Percentiles rank a stretch among this genome's conserved stretches.
phyloP scores from a whole-genome alignment of 495 filamentous ascomycete genomes.

The Hypoxylon subgilvum region DNA sequence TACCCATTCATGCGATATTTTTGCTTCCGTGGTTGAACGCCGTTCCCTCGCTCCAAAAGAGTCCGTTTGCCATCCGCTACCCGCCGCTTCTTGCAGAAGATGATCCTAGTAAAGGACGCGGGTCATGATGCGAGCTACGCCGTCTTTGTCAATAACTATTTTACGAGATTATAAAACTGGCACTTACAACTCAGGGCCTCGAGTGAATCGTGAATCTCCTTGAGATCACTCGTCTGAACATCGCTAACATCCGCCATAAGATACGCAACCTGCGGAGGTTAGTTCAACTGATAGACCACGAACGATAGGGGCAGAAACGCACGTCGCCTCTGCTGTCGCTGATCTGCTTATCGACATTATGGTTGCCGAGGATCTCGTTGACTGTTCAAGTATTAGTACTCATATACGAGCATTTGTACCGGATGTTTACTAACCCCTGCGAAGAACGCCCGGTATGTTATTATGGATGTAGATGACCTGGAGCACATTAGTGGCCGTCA shows the following conservation, averaged over 20 bases:
- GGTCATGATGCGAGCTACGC: conserved; percentile 79
- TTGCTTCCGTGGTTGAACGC: conserved; percentile 25
- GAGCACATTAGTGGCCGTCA: conserved; percentile 19
- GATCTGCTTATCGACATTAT: conserved; percentile 99
- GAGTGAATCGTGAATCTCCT: conserved; percentile 79
- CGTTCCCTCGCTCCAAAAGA: conserved; percentile 6
- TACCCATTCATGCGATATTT: conserved; percentile 26
- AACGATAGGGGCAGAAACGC: conserved; percentile 34
- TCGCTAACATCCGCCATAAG: conserved; percentile 97
- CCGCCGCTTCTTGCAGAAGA: background rate
- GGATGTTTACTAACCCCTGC: conserved; percentile 63
- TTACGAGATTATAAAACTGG: conserved; percentile 4
- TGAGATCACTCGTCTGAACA: conserved; percentile 79
- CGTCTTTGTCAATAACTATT: conserved; percentile 16
- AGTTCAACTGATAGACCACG: conserved; percentile 11
- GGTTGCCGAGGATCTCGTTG: conserved; percentile 88
- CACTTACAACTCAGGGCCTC: conserved; percentile 80
- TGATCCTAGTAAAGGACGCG: conserved; percentile 82
- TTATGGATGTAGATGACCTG: conserved; percentile 92
- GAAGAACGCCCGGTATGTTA: conserved; percentile 92
- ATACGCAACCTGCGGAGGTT: conserved; percentile 73
- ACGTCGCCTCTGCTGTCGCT: conserved; percentile 92
- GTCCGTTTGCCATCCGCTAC: background rate
- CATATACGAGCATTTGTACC: background rate
- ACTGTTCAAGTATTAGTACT: conserved; percentile 56